Evolutionary conservation across 257 asterid genomes (phyloP), one percentile per base, ranked within the genome.

Genomic region (Solanum sitiens): DNA sequence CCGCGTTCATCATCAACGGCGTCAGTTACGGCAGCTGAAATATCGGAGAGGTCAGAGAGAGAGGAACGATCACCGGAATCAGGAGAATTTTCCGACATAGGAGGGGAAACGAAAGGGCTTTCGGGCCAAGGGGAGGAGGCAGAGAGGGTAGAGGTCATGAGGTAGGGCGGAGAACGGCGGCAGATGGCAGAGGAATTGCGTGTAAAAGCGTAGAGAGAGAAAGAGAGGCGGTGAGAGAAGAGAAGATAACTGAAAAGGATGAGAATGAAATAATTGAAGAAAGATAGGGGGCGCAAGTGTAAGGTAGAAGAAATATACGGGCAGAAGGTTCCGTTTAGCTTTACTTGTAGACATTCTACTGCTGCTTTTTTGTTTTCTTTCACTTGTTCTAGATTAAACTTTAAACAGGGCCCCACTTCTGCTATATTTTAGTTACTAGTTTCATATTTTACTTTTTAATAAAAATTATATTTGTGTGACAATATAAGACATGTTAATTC

Each of bases 91-190:
- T 47, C 84, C 53, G 83, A 39, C 88, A 72, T 86, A 50, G 37
- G 84, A 32, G 90, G 61, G 40, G 88, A 39, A 59, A 84, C 92
- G 89, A 88, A 13, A 86, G 82, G 47, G 47, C 2, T 16, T 47
- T 68, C 30, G 82, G 87, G 44, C 82, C 82, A 70, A 71, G 83
- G 39, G 39, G 87, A 71, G 47, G 83, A 44, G 67, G 71, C 53
- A 71, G 87, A 70, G 47, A 71, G 72, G 82, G 87, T 68, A 11
- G 87, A 85, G 67, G 87, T 85, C 87, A 85, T 85, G 42, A 74
- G 61, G 65, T 10, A 61, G 4, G 80, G 42, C 27, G 30, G 25
- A 42, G 65, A 42, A 44, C 40, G 39, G 25, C 37, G 2, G 63
- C 32, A 25, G 63, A 77, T 18, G 74, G 56, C 3, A 33, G 83